Evolutionary conservation across 1,284 basidiomycete genomes (phyloP).

Genomic region (Neonothopanus nambi): DNA sequence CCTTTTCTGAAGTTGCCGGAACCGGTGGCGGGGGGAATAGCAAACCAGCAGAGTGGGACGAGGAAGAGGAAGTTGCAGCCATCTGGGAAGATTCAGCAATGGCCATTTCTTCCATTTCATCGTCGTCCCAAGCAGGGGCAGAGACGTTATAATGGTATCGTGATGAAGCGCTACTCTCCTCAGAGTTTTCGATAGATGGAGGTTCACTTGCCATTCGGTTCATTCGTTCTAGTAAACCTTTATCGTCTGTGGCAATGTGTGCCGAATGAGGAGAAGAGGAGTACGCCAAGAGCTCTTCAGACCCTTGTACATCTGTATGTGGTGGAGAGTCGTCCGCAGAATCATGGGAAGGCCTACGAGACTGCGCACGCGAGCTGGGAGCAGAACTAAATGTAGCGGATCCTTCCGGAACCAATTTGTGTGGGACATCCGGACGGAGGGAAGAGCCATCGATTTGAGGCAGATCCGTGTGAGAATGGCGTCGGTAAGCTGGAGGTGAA

Average conservation of each 20-base stretch:
- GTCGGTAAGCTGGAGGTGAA: conserved; percentile 40
- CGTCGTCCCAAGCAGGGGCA: conserved; percentile 46
- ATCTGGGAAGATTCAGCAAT: background rate
- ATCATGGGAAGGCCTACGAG: background rate
- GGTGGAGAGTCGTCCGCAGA: too few species aligned
- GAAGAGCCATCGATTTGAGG: too few species aligned
- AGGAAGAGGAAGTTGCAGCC: background rate
- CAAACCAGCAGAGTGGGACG: background rate
- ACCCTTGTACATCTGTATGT: background rate
- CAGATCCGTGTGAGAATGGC: conserved; percentile 15
- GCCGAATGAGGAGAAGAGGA: conserved; percentile 38
- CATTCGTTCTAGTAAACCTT: conserved; percentile 59
- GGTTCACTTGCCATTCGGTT: conserved; percentile 59
- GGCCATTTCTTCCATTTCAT: conserved; percentile 35
- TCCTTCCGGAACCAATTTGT: background rate
- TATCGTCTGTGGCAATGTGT: conserved; percentile 78
- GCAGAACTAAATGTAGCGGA: background rate
- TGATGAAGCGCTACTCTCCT: conserved; percentile 16
- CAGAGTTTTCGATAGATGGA: conserved; percentile 19
- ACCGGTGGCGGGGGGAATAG: conserved; percentile 21
- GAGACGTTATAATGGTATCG: conserved; percentile 27
- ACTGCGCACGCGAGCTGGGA: background rate
- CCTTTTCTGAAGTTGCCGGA: conserved; percentile 41
- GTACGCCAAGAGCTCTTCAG: too few species aligned
- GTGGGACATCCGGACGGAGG: too few species aligned